phyloP scores from a whole-genome alignment of 2,329 filamentous ascomycete genomes.

The Arthroderma sp. region DNA sequence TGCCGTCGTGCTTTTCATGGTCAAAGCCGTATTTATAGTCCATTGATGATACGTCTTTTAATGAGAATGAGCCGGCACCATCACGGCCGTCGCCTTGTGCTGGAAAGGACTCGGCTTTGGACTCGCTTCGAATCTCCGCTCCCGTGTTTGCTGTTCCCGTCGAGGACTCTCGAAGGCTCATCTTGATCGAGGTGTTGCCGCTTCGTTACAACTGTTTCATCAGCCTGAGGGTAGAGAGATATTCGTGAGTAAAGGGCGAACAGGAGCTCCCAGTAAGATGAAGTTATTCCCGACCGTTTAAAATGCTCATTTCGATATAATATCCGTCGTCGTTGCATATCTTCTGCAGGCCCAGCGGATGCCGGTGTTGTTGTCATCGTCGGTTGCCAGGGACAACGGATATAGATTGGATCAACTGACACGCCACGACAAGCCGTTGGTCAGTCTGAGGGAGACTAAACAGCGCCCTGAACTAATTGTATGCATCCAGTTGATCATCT shows the following conservation, averaged over 20 bases:
- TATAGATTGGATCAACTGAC: not conserved
- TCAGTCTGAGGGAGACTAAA: no score
- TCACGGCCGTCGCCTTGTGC: not conserved
- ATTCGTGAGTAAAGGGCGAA: not conserved
- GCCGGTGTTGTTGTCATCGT: not conserved
- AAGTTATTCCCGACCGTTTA: not conserved
- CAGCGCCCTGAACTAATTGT: no score
- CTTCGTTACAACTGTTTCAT: not conserved
- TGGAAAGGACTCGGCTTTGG: not conserved
- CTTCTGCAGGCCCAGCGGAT: not conserved
- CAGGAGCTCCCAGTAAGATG: not conserved
- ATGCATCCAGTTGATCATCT: no score
- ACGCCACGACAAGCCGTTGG: no score
- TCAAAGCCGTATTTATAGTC: not conserved
- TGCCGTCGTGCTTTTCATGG: not conserved
- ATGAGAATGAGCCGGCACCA: not conserved
- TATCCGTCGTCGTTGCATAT: not conserved
- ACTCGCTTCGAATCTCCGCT: not conserved
- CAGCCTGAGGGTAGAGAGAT: not conserved
- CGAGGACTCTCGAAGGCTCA: not conserved
- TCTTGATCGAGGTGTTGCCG: not conserved
- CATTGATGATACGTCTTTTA: not conserved
- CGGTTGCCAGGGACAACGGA: slow-evolving; percentile 8
- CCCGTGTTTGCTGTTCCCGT: not conserved
- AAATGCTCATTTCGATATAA: not conserved